Evolutionary conservation across 2,329 filamentous ascomycete genomes (phyloP), one percentile per base, ranked within the genome.

Genomic region (Chrysosporium keratinophilum): DNA sequence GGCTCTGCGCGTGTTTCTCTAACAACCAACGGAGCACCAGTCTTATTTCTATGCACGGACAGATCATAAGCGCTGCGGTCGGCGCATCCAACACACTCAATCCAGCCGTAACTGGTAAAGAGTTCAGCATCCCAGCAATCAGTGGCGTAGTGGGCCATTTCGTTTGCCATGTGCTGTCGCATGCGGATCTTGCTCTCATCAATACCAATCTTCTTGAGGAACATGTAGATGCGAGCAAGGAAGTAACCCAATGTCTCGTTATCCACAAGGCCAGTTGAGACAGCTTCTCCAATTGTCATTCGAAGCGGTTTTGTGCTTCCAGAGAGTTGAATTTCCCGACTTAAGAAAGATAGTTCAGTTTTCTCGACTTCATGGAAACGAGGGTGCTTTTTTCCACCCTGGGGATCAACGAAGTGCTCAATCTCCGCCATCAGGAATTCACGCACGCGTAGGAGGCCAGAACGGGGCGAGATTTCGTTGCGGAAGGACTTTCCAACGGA

Each of bases 361-460:
- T 95, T 76, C 66, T 88, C 84, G 56, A 98, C 84, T 64, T 95
- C 87, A 44, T 81, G 73, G 72, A 98, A 98, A 54, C 90, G 85
- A 50, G 79, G 74, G 69, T 98, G 93, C 74, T 93, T 94, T 82
- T 98, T 98, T 72, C 89, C 88, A 66, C 88, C 83, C 65, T 93
- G 78, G 10, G 93, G 93, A 65, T 98, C 93, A 61, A 98, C 93
- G 67, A 88, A 98, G 71, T 98, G 93, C 76, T 98, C 93, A 63
- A 98, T 95, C 74, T 98, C 93, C 20, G 91, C 93, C 93, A 98
- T 97, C 63, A 96, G 74, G 74, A 98, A 97, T 71, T 98, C 93
- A 63, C 93, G 87, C 42, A 98, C 93, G 63, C 93, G 86, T 55
- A 98, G 75, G 40, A 98, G 82, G 72, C 93, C 93, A 59, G 88